Conservation (phyloP, 768 basidiomycete genomes). For the Trametes cubensis region DNA sequence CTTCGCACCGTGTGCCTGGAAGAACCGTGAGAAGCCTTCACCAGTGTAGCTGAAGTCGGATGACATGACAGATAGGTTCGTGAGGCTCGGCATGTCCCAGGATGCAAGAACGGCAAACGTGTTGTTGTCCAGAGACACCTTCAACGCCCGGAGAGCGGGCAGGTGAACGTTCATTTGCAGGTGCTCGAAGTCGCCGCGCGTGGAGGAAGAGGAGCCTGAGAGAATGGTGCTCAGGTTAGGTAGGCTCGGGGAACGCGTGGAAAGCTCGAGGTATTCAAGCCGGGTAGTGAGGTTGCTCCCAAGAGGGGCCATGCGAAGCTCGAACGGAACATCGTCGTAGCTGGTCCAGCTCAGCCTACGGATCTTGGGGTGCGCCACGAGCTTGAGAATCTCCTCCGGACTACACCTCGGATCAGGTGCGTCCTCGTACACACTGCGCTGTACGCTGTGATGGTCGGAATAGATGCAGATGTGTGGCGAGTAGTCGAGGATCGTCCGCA, state of each 20-base stretch:
- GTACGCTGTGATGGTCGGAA: conserved; percentile 65
- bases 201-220: conserved; percentile 17
- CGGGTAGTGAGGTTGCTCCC: conserved; percentile 52
- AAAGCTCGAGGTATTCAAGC: conserved; percentile 71
- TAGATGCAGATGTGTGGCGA: conserved; percentile 61
- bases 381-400: conserved; percentile 60
- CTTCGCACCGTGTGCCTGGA: conserved; percentile 63
- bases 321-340: conserved; percentile 65
- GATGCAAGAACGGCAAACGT: conserved; percentile 67
- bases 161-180: conserved; percentile 44
- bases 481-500: conserved; percentile 69
- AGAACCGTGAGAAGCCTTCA: conserved; percentile 65
- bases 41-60: conserved; percentile 75
- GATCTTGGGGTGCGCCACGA: conserved; percentile 60
- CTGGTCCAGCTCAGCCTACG: conserved; percentile 71
- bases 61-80: conserved; percentile 66
- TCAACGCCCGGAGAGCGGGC: conserved; percentile 69
- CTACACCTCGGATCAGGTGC: conserved; percentile 48
- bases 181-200: conserved; percentile 4
- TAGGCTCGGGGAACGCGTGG: conserved; percentile 54
- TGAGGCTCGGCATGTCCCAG: conserved; percentile 67
- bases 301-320: conserved; percentile 56
- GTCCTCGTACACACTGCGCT: conserved; percentile 53
- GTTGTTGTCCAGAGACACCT: conserved; percentile 69
- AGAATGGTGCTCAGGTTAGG: conserved; percentile 44